Base-by-base conservation (phyloP, 1,284 basidiomycete genomes). In the Malassezia psittaci region DNA sequence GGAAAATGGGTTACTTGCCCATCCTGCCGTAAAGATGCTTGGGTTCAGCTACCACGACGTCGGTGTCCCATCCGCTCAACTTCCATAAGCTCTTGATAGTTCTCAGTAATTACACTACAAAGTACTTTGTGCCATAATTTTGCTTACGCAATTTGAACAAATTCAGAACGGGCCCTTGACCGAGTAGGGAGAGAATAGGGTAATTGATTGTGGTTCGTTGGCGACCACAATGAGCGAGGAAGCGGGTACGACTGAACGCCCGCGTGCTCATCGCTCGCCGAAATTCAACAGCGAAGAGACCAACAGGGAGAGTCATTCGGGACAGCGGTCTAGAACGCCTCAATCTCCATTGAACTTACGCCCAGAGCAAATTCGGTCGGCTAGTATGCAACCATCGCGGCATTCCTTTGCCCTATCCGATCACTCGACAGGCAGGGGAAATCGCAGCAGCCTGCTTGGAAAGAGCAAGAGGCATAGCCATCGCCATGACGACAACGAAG, bases 1-100 rank as follows among this genome's bases (percentile, higher is more conserved):
- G 41, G 70, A 16, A 69, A 68, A 40, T 73, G 70, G 70, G 65
- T 73, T 29, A 63, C 44, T 29, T 73, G 70, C 40, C 62, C 69
- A 0, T 39, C 59, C 5, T 72, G 69, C 48, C 54, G 69, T n/a
- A 63, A 63, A 24, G 67, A 71, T 42, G 60, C 59, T 18, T 72
- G 68, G 68, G 69, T 66, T 0, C 52, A 63, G 33, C 49, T 72
- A 13, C 70, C 70, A 9, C 48, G 62, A 16, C 53, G 59, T 29
- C 50, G 46, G 24, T 56, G 57, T 24, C 65, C 65, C 6, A 49
- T 33, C 12, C 45, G 39, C 34, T 9, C 29, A 10, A 15, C 11
- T 24, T 34, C 21, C 15, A 18, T 13, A 15, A 5, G 5, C 11
- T 21, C 15, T 44, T 29, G 13, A 6, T 44, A 44, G 42, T 29